phyloP scores from a whole-genome alignment of 2,329 filamentous ascomycete species.

The Arthrobotrys conoides region DNA sequence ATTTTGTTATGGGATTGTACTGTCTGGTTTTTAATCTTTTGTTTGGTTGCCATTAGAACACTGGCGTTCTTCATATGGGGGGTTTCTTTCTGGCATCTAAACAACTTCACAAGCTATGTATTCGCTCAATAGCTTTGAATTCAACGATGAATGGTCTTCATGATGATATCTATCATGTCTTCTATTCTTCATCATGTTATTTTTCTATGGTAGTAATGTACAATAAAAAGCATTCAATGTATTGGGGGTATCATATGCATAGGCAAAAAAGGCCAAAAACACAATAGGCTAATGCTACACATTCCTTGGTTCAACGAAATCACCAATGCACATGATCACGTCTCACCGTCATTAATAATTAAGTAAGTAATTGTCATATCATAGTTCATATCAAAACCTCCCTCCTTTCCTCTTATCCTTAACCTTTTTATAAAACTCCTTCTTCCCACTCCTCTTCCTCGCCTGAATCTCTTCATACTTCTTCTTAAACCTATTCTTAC shows the following conservation, averaged over 20 bases:
- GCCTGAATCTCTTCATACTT: constrained; percentile 90
- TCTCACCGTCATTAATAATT: background rate
- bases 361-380: constrained; percentile 6
- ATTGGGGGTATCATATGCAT: constrained; percentile 55
- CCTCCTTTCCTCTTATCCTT: constrained; percentile 72
- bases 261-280: constrained; percentile 9
- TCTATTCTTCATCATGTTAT: constrained; percentile 4
- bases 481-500: constrained; percentile 80
- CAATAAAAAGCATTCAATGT: constrained; percentile 40
- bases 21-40: background rate
- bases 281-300: constrained; percentile 44
- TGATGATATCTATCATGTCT: background rate
- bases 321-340: constrained; percentile 6
- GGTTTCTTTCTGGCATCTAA: background rate
- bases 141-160: no score
- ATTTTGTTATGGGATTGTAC: background rate
- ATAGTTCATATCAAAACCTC: constrained; percentile 16
- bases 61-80: background rate
- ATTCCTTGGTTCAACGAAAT: background rate
- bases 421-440: constrained; percentile 86
- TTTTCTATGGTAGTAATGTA: constrained; percentile 34
- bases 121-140: background rate
- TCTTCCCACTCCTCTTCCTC: constrained; percentile 88
- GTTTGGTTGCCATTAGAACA: background rate
- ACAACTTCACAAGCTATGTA: background rate